Percentiles rank a stretch among this genome's conserved stretches.
Evolutionary conservation across 1,284 basidiomycete genomes (phyloP).

Genomic region (Tetrapyrgos nigripes): DNA sequence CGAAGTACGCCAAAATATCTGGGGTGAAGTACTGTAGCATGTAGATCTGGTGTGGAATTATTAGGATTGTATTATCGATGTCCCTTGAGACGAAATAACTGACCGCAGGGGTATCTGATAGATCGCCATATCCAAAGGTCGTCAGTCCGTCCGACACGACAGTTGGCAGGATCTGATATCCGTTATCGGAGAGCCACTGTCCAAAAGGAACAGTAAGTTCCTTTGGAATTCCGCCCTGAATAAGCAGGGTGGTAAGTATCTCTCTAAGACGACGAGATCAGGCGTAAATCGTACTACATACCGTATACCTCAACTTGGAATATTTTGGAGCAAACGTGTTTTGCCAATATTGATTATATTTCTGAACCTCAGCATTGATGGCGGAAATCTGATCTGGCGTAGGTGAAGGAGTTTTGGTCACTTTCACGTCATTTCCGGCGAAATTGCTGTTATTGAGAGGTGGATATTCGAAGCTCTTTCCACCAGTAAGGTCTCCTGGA

Average conservation of each 20-base stretch:
- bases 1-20: constrained; percentile 7
- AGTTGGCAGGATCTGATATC: constrained; percentile 1
- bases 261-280: not conserved
- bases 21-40: constrained; percentile 9
- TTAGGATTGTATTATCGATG: not conserved
- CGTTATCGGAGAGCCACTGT: constrained; percentile 4
- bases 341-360: constrained; percentile 2
- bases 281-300: not conserved
- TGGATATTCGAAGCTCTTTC: constrained; percentile 1
- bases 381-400: not conserved
- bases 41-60: constrained; percentile 2
- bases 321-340: constrained; percentile 3
- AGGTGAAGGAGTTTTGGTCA: not conserved
- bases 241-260: too few species aligned
- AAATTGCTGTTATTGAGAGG: not conserved
- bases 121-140: constrained; percentile 8
- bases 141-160: constrained; percentile 6
- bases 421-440: not conserved
- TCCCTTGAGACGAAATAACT: not conserved
- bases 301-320: constrained; percentile 1
- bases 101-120: constrained; percentile 10
- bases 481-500: not conserved
- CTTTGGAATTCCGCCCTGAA: constrained; percentile 6
- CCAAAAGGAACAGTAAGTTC: constrained; percentile 8
- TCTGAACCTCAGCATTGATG: not conserved